These are phyloP conservation scores for Testicularia cyperi DNA, from an alignment of 1,284 basidiomycete genomes.

Conservation along the genomic window DNA sequence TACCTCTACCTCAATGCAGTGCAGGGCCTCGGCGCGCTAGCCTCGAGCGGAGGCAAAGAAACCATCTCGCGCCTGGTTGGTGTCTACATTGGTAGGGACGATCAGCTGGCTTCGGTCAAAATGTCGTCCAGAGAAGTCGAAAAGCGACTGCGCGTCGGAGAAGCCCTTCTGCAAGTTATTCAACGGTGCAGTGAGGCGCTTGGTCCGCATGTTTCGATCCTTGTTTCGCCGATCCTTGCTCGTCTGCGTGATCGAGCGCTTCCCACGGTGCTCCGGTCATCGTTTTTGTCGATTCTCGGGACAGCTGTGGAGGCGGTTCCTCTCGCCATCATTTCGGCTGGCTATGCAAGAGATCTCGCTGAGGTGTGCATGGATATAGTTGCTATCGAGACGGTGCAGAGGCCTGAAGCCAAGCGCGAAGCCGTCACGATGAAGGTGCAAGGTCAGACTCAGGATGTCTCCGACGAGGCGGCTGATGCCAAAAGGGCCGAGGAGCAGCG, in stretches of 20 bases:
- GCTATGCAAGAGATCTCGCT: slow-evolving; percentile 30
- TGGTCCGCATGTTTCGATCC: slow-evolving; percentile 63
- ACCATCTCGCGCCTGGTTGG: slow-evolving; percentile 36
- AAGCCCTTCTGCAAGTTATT: slow-evolving; percentile 80
- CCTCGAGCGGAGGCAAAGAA: slow-evolving; percentile 21
- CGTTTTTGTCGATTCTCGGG: slow-evolving; percentile 52
- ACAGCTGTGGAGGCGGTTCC: slow-evolving; percentile 55
- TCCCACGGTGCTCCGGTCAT: slow-evolving; percentile 49
- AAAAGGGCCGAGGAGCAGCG: slow-evolving; percentile 11
- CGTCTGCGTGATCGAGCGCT: slow-evolving; percentile 38
- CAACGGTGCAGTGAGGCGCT: slow-evolving; percentile 73
- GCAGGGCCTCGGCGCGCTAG: slow-evolving; percentile 73
- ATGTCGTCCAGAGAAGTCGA: slow-evolving; percentile 70
- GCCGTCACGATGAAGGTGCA: slow-evolving; percentile 23
- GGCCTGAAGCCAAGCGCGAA: not conserved
- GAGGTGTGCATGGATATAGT: slow-evolving; percentile 45
- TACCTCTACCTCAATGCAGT: slow-evolving; percentile 93
- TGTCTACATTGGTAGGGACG: slow-evolving; percentile 45
- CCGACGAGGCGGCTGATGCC: slow-evolving; percentile 12
- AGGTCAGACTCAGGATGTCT: slow-evolving; percentile 7
- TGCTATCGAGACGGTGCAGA: slow-evolving; percentile 33
- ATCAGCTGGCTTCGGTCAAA: slow-evolving; percentile 6
- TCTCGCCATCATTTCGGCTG: slow-evolving; percentile 25
- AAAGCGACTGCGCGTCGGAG: slow-evolving; percentile 76
- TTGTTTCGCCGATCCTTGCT: slow-evolving; percentile 45